Evolutionary conservation across 228 moss, liverwort and hornwort species (phyloP), one percentile per base, ranked within the genome.

Genomic region (Sphagnum fallax): DNA sequence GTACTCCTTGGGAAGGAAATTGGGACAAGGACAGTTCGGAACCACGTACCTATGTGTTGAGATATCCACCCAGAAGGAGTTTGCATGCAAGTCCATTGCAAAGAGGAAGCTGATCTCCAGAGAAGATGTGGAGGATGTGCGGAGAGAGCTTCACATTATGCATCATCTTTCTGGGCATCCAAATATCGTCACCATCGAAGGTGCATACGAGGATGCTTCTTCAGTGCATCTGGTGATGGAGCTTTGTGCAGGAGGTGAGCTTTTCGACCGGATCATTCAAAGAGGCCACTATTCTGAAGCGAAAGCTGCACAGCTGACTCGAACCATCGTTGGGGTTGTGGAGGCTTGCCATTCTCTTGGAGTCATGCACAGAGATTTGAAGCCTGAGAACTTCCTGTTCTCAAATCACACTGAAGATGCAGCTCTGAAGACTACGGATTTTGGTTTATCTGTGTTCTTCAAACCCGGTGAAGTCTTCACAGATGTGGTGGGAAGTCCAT

Each of bases 141-240:
- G 84, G 47, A 80, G 80, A 4, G 84, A 84, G 74, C 76, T 84
- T 16, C 81, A 81, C 74, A 84, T 84, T 64, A 84, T 84, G 84
- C 84, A 84, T 71, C 84, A 84, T n/a, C 60, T 84, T 11, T 84
- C 84, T 5, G 84, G 84, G 63, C 84, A 84, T 67, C 84, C 84
- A 4, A 84, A 84, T 74, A 84, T 84, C 13, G 81, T 81, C 75
- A 81, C 71, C 0, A 81, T 84, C 73, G 81, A 84, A 74, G 84
- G 84, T n/a, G 84, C 84, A n/a, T 84, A 84, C 61, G 84, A 84
- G 69, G 84, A 84, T 11, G 65, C 65, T 0, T 51, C 65, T 16
- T 70, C 78, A 48, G 84, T 84, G 65, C 81, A 84, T 71, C 69
- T 84, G 58, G 84, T 84, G 73, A 84, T 84, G 84, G 84, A 84